phyloP scores from a whole-genome alignment of 345 rosid species.

The Tarenaya hassleriana region DNA sequence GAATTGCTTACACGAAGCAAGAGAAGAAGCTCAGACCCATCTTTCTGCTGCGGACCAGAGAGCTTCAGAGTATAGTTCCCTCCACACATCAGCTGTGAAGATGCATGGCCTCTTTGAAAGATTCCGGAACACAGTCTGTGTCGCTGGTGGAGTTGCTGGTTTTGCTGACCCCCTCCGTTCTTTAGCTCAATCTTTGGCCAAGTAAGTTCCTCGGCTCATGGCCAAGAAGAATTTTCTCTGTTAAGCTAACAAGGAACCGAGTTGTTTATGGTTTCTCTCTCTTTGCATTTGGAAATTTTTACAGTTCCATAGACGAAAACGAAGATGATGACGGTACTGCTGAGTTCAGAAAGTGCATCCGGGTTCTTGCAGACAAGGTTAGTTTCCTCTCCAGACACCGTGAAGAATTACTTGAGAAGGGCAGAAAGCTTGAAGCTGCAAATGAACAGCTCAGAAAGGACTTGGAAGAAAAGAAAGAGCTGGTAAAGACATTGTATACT shows the following conservation, averaged over 20 bases:
- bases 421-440: constrained; percentile 52
- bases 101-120: constrained; percentile 82
- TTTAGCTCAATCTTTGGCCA: constrained; percentile 84
- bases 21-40: constrained; percentile 96
- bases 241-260: too few relatives aligned
- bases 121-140: constrained; percentile 54
- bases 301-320: constrained; percentile 63
- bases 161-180: constrained; percentile 71
- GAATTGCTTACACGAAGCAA: constrained; percentile 95
- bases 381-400: constrained; percentile 66
- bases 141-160: constrained; percentile 57
- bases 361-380: constrained; percentile 73
- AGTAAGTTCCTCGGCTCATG: constrained; percentile 44
- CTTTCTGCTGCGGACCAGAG: constrained; percentile 89
- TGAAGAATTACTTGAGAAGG: constrained; percentile 73
- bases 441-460: constrained; percentile 76
- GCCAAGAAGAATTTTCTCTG: neutral
- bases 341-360: constrained; percentile 69
- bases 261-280: constrained; percentile 16
- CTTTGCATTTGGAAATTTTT: constrained; percentile 22
- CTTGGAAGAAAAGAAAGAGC: constrained; percentile 72
- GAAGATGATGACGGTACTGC: constrained; percentile 66
- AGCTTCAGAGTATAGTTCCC: constrained; percentile 71
- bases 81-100: constrained; percentile 86
- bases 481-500: constrained; percentile 61